Percentiles rank a stretch among this genome's conserved stretches.
phyloP scores from a whole-genome alignment of 2,329 filamentous ascomycete genomes.

The Blastomyces parvus region DNA sequence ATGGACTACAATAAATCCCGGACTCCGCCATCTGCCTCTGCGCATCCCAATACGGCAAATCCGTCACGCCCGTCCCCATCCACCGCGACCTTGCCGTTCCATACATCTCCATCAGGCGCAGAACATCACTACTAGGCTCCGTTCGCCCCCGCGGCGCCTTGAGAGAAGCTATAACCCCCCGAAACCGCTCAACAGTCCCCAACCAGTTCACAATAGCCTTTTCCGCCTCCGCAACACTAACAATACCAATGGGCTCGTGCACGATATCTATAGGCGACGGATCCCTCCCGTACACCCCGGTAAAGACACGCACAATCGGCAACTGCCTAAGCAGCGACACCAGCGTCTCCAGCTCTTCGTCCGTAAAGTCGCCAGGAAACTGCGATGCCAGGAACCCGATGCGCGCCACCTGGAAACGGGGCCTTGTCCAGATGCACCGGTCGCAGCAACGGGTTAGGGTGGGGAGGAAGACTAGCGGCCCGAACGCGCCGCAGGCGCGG shows the following conservation, averaged over 20 bases:
- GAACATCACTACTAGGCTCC: background rate
- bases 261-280: background rate
- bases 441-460: background rate
- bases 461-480: conserved; percentile 1
- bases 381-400: background rate
- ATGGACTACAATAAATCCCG: conserved; percentile 7
- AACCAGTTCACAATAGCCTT: background rate
- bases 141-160: background rate
- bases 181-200: background rate
- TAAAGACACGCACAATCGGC: background rate
- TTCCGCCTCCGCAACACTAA: conserved; percentile 4
- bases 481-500: conserved; percentile 3
- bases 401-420: background rate
- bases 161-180: background rate
- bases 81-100: background rate
- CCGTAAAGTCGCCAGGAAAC: background rate
- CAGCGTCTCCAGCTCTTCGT: background rate
- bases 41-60: conserved; percentile 7
- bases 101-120: background rate
- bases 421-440: background rate
- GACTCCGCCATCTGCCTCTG: conserved; percentile 1
- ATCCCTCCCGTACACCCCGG: background rate
- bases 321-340: background rate
- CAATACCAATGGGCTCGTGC: background rate
- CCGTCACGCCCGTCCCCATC: conserved; percentile 4